Evolutionary conservation across 768 basidiomycete species (phyloP).

Genomic region (Cubamyces lactineus): DNA sequence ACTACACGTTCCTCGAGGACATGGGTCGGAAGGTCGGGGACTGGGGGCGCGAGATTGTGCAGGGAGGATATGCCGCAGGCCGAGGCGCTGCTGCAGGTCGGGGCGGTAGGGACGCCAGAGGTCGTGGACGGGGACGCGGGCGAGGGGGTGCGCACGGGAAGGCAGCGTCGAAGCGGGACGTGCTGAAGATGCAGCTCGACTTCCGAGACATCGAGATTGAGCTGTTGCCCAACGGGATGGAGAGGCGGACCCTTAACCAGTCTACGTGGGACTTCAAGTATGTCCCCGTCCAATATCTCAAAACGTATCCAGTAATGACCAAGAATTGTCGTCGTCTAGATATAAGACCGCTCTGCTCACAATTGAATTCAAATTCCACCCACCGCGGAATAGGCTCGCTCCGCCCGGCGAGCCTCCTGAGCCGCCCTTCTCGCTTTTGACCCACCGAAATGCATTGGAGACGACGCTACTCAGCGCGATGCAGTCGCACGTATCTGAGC

Average conservation of each 20-base stretch:
- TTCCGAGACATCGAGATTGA: conserved; percentile 73
- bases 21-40: conserved; percentile 72
- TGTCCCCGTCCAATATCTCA: conserved; percentile 33
- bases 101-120: conserved; percentile 33
- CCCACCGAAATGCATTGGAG: conserved; percentile 63
- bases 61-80: conserved; percentile 53
- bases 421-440: conserved; percentile 55
- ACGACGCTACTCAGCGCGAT: conserved; percentile 54
- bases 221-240: conserved; percentile 82
- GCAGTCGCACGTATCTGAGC: conserved; percentile 49
- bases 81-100: conserved; percentile 18
- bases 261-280: conserved; percentile 85
- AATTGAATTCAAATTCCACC: conserved; percentile 71
- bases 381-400: conserved; percentile 48
- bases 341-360: conserved; percentile 70
- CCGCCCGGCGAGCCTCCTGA: conserved; percentile 40
- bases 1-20: conserved; percentile 87
- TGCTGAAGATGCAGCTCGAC: conserved; percentile 70
- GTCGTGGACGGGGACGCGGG: conserved; percentile 37
- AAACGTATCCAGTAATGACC: conserved; percentile 6
- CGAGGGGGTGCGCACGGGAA: conserved; percentile 33
- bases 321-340: conserved; percentile 43
- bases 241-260: conserved; percentile 73
- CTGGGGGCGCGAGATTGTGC: conserved; percentile 73
- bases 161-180: conserved; percentile 61